Percentiles rank a stretch among this genome's conserved stretches.
These are phyloP conservation scores for Thalassiosira allenii DNA, from an alignment of 352 stramenopile species.

Conservation along the genomic window DNA sequence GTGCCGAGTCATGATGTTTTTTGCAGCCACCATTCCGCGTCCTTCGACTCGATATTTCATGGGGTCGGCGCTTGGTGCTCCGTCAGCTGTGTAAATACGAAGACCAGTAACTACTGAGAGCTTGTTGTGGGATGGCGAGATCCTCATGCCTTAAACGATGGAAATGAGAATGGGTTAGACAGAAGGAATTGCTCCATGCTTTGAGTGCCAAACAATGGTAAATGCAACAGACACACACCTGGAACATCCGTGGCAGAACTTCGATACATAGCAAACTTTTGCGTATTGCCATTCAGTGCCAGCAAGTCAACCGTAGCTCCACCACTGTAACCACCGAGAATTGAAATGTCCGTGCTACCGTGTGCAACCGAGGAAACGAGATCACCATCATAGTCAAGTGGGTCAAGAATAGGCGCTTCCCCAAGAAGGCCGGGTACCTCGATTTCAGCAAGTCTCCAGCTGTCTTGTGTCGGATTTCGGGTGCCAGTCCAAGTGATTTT, in stretches of 20 bases:
- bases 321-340: conserved; percentile 17
- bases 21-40: background rate
- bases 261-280: conserved; percentile 42
- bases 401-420: conserved; percentile 3
- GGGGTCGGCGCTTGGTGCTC: conserved; percentile 33
- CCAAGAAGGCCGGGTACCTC: conserved; percentile 47
- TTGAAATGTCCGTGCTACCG: conserved; percentile 5
- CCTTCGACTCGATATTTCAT: conserved; percentile 39
- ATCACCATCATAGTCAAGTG: conserved; percentile 29
- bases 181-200: background rate
- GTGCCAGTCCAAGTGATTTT: conserved; percentile 53
- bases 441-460: conserved; percentile 40
- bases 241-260: background rate
- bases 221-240: conserved; percentile 5
- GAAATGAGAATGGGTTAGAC: background rate
- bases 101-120: conserved; percentile 43
- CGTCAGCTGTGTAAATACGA: conserved; percentile 50
- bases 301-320: background rate
- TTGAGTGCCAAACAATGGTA: background rate
- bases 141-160: conserved; percentile 19
- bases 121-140: conserved; percentile 27
- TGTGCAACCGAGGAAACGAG: conserved; percentile 30
- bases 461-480: background rate
- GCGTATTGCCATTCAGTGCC: conserved; percentile 27
- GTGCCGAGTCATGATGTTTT: conserved; percentile 4